These are phyloP conservation scores for Solanum chaucha DNA, from an alignment of 257 asterid species.

Conservation along the genomic window DNA sequence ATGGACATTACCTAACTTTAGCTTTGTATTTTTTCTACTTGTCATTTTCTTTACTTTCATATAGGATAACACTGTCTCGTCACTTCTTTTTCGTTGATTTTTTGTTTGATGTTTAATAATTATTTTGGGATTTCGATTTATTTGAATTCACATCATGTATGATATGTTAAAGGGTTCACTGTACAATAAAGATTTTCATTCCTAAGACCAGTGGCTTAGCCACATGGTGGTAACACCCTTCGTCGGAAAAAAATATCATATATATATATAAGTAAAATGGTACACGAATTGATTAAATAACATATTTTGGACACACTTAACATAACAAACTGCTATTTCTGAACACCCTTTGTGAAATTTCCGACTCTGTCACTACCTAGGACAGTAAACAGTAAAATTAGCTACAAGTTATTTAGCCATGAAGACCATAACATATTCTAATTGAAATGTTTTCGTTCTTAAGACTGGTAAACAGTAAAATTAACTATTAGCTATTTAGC, in stretches of 20 bases:
- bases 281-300: too few species aligned
- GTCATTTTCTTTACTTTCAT: not conserved
- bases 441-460: too few species aligned
- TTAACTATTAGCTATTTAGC: too few species aligned
- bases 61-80: not conserved
- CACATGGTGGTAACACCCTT: too few species aligned
- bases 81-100: not conserved
- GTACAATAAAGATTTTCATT: not conserved
- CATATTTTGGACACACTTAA: too few species aligned
- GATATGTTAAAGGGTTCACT: not conserved
- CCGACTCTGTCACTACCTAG: too few species aligned
- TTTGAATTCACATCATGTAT: not conserved
- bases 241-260: too few species aligned
- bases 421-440: not conserved
- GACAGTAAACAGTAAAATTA: not conserved
- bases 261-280: too few species aligned
- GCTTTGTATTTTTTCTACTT: not conserved
- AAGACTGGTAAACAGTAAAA: too few species aligned
- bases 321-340: too few species aligned
- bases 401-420: not conserved
- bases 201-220: too few species aligned
- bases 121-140: not conserved
- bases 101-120: not conserved
- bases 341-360: too few species aligned
- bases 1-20: not conserved